Evolutionary conservation across 768 basidiomycete genomes (phyloP), one percentile per base, ranked within the genome.

Genomic region (Tylopilus intermedius): DNA sequence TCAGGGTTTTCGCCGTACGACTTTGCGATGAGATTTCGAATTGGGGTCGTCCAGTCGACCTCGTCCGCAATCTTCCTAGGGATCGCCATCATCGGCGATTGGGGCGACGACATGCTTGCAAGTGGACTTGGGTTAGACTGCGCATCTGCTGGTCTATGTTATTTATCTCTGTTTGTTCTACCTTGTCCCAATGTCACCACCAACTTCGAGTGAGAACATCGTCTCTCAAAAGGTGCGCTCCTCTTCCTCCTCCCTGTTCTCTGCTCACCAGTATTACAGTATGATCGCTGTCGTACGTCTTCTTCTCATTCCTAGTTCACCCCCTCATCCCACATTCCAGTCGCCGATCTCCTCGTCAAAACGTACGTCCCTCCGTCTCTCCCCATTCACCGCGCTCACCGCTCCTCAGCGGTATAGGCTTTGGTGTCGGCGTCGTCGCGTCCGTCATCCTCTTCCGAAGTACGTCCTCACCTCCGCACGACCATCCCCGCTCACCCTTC

Each of bases 51-150:
- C 89, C 94, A 97, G 74, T 99, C 96, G 26, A 95, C 94, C 60
- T 98, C 95, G 14, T 92, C 87, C 0, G 96, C 96, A n/a, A 80
- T 76, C 78, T 99, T 99, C 75, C 79, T 87, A 0, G 95, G 94
- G 37, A 97, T 90, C 11, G 91, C 81, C 57, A 95, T 86, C 80
- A 91, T 87, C 11, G 93, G 93, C 43, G 88, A 85, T 71, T 91
- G 87, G 68, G 82, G 77, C 44, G 86, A 80, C 80, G 86, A 80
- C 85, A 88, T 88, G 11, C 1, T 14, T 13, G 58, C 44, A 42
- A 29, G 5, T 1, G 15, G 10, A 14, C 30, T 30, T 30, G 4
- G 10, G 10, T 2, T 18, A 9, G 9, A 49, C 47, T 49, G 47
- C 38, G 47, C 39, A 39, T 26, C n/a, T 11, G 2, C 32, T 3